These are phyloP conservation scores for Gastrolobium bilobum DNA, from an alignment of 306 rosid species.

Conservation along the genomic window DNA sequence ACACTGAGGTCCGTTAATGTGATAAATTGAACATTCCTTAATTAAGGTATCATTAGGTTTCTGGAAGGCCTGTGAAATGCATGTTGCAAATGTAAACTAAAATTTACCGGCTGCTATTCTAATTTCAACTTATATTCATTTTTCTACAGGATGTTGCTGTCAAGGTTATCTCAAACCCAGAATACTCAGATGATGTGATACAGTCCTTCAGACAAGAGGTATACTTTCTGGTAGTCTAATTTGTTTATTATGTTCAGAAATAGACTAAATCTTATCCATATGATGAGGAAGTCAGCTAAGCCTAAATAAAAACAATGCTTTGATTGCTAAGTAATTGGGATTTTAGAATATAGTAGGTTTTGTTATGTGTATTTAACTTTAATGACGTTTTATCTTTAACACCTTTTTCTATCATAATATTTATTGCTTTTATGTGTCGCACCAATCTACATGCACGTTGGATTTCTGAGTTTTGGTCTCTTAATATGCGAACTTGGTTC, in stretches of 20 bases:
- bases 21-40: conserved; percentile 18
- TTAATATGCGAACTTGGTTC: conserved; percentile 24
- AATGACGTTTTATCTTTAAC: background rate
- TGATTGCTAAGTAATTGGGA: conserved; percentile 29
- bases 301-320: background rate
- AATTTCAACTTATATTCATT: conserved; percentile 42
- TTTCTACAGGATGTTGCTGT: conserved; percentile 88
- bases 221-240: conserved; percentile 48
- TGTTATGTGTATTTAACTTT: conserved; percentile 23
- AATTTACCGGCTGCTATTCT: conserved; percentile 25
- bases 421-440: background rate
- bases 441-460: background rate
- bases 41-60: background rate
- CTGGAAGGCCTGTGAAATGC: background rate
- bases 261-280: background rate
- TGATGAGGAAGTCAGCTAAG: conserved; percentile 28
- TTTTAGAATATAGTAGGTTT: conserved; percentile 1
- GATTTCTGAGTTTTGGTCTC: conserved; percentile 18
- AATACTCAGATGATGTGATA: conserved; percentile 86
- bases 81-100: conserved; percentile 38
- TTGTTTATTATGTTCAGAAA: conserved; percentile 23
- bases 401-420: background rate
- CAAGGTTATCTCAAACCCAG: conserved; percentile 92
- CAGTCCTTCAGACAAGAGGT: conserved; percentile 96
- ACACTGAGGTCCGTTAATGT: conserved; percentile 10